Conservation (phyloP, 202 grass and related monocot species). For the Alloteropsis angusta region DNA sequence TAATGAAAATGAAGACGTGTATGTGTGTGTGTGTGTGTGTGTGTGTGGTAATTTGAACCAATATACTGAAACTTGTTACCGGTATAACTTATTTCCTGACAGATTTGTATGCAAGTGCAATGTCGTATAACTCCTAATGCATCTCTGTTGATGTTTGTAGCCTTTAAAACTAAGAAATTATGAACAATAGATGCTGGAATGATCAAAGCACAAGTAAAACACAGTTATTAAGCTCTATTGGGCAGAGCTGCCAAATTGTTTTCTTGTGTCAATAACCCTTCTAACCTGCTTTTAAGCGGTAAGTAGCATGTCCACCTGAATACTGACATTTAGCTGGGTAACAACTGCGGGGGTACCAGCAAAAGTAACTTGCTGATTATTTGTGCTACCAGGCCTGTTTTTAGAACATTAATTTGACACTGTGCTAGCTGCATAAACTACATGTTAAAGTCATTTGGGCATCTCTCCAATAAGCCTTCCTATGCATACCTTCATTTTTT, state of each 20-base stretch:
- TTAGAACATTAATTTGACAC: background rate
- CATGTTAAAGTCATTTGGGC: background rate
- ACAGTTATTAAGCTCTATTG: background rate
- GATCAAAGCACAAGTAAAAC: background rate
- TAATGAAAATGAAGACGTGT: too few relatives aligned
- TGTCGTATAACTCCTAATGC: background rate
- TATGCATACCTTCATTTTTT: background rate
- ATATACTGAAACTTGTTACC: background rate
- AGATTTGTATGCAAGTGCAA: background rate
- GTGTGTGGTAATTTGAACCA: background rate
- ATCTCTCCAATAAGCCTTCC: background rate
- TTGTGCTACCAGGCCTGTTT: background rate
- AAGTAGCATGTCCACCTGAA: background rate
- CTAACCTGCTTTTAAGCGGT: background rate
- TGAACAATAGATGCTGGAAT: background rate
- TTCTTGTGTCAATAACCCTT: background rate
- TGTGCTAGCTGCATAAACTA: background rate
- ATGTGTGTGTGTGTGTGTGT: too few relatives aligned
- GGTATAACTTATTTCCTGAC: background rate
- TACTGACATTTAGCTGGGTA: background rate
- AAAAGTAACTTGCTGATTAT: background rate
- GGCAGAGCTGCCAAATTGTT: background rate
- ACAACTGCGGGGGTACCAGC: background rate
- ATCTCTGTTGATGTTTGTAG: background rate
- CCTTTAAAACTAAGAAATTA: background rate